Evolutionary conservation across 192 early-diverging fungal genomes (phyloP).

Genomic region (Coemansia pectinata): DNA sequence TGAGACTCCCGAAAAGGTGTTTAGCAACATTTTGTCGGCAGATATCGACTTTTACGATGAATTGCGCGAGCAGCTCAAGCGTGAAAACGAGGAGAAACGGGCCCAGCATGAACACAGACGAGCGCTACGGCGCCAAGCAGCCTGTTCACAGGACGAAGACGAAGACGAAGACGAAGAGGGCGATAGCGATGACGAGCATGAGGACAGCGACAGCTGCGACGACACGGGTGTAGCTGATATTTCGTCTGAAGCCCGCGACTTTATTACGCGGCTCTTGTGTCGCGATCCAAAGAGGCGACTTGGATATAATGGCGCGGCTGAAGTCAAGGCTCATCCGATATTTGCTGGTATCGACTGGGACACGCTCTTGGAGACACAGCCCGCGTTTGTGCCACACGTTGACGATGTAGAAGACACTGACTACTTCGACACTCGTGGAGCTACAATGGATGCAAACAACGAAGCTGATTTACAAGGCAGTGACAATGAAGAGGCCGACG

Average conservation of each 20-base stretch:
- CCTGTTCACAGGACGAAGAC: neutral
- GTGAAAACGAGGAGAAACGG: neutral
- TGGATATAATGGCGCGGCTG: constrained; percentile 57
- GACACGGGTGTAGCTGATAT: constrained; percentile 16
- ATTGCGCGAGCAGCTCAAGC: constrained; percentile 7
- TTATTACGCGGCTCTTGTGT: constrained; percentile 59
- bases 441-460: constrained; percentile 57
- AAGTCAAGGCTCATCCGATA: constrained; percentile 66
- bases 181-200: constrained; percentile 17
- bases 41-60: constrained; percentile 47
- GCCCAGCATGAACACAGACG: neutral
- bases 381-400: constrained; percentile 81
- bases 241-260: constrained; percentile 44
- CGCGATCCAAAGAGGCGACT: constrained; percentile 63
- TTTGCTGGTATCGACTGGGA: constrained; percentile 64
- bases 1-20: constrained; percentile 47
- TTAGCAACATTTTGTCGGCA: constrained; percentile 40
- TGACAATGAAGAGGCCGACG: neutral
- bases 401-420: constrained; percentile 81
- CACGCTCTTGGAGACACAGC: constrained; percentile 60
- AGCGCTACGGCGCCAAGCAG: neutral
- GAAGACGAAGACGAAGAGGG: neutral
- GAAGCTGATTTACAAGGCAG: constrained; percentile 2
- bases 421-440: constrained; percentile 93
- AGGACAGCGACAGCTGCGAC: constrained; percentile 2